Evolutionary conservation across 306 rosid species (phyloP), one percentile per base, ranked within the genome.

Genomic region (Sesbania bispinosa): DNA sequence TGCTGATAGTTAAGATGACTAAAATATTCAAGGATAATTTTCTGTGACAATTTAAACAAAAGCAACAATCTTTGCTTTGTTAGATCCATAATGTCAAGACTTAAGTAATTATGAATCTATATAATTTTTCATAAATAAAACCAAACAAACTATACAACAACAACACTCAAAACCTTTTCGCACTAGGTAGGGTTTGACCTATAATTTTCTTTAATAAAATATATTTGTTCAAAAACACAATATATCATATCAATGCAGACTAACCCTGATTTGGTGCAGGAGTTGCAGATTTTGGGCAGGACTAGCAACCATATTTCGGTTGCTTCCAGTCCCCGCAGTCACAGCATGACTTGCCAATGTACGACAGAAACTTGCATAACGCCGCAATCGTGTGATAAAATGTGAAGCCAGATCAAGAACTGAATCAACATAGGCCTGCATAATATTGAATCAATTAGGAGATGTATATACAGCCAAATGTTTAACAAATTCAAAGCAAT

Each of bases 371-470:
- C 96, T 89, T 42, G 96, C 95, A 79, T 90, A 89, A 35, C 97
- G 96, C 71, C 96, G 87, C 83, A 94, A 84, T 50, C 98, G 95
- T 42, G 98, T 94, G 69, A 90, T 90, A 77, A 94, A 90, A 84
- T 94, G 98, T 30, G 97, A 94, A 77, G 98, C 98, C 42, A 94
- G 89, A 94, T 94, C 98, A 77, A 94, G 97, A 74, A 94, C 91
- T 10, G 98, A 96, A 82, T 94, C 97, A 57, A 89, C 98, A 54
- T 94, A 94, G 55, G 97, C 98, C 98, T 94, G 90, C 67, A 86
- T 26, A 19, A 67, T 7, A 62, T 38, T 77, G 66, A 48, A 71
- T 53, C 57, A 32, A 60, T 71, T 45, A 79, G 30, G 57, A 73
- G 5, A 69, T 26, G 33, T 39, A 69, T 19, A 66, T 51, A 18